Evolutionary conservation across 345 rosid genomes (phyloP).

Genomic region (Erodium maritimum): DNA sequence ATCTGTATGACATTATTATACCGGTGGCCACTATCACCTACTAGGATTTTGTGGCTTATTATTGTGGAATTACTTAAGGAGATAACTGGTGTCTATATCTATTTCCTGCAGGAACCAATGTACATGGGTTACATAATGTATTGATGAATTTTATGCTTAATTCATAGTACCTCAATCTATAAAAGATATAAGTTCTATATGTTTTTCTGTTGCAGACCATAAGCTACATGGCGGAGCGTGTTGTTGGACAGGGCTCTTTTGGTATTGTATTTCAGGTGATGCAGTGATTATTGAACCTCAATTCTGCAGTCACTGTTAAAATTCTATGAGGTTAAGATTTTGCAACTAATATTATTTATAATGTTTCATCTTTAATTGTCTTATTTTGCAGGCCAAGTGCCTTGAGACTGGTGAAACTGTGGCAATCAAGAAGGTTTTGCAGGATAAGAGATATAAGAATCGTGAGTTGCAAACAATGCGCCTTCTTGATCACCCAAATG

Average conservation of each 20-base stretch:
- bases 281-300: not conserved
- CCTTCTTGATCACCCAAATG: constrained; percentile 17
- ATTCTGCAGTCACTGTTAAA: not conserved
- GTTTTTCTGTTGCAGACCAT: constrained; percentile 8
- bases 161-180: not conserved
- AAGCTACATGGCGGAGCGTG: constrained; percentile 14
- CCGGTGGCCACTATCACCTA: not conserved
- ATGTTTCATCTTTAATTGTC: not conserved
- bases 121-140: not conserved
- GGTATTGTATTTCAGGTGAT: constrained; percentile 19
- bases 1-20: not conserved
- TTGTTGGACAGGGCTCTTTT: constrained; percentile 17
- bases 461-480: constrained; percentile 17
- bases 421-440: constrained; percentile 17
- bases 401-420: constrained; percentile 13
- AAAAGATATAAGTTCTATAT: not conserved
- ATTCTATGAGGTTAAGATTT: not conserved
- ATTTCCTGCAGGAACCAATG: not conserved
- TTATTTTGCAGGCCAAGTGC: constrained; percentile 12
- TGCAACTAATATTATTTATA: not conserved
- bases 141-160: not conserved
- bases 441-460: constrained; percentile 16
- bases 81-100: not conserved
- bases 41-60: not conserved
- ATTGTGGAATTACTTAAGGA: not conserved